Base-by-base conservation (phyloP, 139 green algal species). In the Zygnema circumcarinatum region DNA sequence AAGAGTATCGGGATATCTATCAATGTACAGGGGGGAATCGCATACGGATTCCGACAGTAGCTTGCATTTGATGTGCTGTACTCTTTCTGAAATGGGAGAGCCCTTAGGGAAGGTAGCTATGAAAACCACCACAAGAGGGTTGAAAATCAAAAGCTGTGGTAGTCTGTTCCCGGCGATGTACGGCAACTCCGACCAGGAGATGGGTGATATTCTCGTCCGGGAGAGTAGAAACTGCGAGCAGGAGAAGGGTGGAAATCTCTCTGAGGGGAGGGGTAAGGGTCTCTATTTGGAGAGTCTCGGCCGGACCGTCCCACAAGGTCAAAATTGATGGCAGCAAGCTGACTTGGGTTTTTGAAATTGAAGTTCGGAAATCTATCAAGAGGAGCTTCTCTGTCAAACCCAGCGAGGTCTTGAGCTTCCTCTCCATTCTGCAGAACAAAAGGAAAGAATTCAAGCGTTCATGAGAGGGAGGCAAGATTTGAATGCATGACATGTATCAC, bases 301-400 rank as follows among this genome's bases (percentile, higher is more conserved):
- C 69, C 69, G 16, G 47, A 62, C 35, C 74, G 74, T 33, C 3
- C 74, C 74, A 82, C 2, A 38, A 85, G 32, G 78, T 85, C 78
- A 39, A 67, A 85, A 67, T 85, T 85, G 78, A 85, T 85, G 1
- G 78, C 32, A 33, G 78, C 78, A 20, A 85, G 78, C 16, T 85
- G 78, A 35, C 52, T 75, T 67, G 69, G 78, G 35, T 85, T 85
- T 36, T 86, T 86, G 80, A 81, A 86, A 69, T 68, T 80, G 80
- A 86, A 86, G 31, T 86, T 80, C 33, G 53, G 42, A 69, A 86
- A 86, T 1, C n/a, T 81, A 3, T 39, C 80, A 42, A 47, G 36
- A 38, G 35, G 62, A 53, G 80, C 42, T 39, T 78, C 38, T 52
- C 33, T 39, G 21, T 62, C 75, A 40, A 81, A 86, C 38, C 76